phyloP scores from a whole-genome alignment of 208 protist species.

The Naegleria fowleri region DNA sequence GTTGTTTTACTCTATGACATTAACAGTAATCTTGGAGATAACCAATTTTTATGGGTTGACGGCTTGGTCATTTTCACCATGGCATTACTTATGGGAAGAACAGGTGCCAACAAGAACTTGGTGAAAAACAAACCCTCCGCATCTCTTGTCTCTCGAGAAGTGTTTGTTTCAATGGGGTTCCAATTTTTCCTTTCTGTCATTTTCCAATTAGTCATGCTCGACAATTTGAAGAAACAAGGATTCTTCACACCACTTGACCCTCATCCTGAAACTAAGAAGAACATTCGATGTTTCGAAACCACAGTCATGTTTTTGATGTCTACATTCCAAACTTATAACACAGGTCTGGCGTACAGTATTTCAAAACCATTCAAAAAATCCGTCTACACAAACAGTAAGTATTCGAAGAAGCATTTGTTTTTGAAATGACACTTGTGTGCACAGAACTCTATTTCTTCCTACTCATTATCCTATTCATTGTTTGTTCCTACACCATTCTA shows the following conservation, averaged over 20 bases:
- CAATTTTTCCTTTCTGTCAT: neutral
- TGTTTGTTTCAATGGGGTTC: conserved; percentile 14
- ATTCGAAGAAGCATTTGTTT: neutral
- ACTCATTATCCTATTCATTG: neutral
- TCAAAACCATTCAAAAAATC: neutral
- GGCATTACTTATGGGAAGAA: conserved; percentile 1
- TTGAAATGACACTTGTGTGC: neutral
- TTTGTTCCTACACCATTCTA: neutral
- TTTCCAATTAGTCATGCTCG: neutral
- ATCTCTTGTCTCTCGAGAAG: neutral
- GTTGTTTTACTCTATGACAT: conserved; percentile 24
- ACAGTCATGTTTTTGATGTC: conserved; percentile 12
- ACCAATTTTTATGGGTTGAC: conserved; percentile 15
- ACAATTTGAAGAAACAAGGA: neutral
- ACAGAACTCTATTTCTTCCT: neutral
- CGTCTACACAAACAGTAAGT: neutral
- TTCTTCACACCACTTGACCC: neutral
- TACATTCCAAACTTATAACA: neutral
- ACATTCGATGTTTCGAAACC: conserved; percentile 5
- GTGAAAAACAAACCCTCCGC: neutral
- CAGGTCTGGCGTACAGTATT: neutral
- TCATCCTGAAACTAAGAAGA: neutral
- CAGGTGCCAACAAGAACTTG: neutral
- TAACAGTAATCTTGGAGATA: conserved; percentile 9
- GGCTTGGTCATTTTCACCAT: neutral